Conservation (phyloP, 176 grass and related monocot genomes). For the Tuctoria greenei region DNA sequence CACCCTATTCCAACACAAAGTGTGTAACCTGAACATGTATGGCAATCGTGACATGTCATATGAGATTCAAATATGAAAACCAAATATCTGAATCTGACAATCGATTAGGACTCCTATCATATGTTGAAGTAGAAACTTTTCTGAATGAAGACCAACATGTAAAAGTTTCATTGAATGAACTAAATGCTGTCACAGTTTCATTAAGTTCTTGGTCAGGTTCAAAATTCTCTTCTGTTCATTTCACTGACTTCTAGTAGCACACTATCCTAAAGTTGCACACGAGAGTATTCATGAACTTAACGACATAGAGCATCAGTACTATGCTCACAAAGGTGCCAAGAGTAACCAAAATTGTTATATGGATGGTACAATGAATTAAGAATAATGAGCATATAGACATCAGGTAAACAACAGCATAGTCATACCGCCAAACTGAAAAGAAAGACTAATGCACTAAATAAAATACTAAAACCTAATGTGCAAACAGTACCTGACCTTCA, state of each 20-base stretch:
- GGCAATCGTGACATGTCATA: not conserved
- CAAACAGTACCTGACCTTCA: no score
- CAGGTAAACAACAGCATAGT: not conserved
- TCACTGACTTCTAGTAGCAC: constrained; percentile 1
- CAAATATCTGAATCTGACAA: constrained; percentile 19
- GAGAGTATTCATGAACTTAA: not conserved
- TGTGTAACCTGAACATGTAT: constrained; percentile 6
- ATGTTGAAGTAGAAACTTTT: constrained; percentile 15
- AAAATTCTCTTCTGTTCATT: not conserved
- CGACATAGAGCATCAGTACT: not conserved
- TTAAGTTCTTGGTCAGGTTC: not conserved
- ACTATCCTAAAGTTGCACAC: no score
- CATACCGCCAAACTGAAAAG: not conserved
- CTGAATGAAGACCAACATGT: not conserved
- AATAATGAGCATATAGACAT: not conserved
- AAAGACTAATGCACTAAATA: no score
- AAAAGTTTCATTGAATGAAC: not conserved
- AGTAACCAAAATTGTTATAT: not conserved
- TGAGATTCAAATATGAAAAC: constrained; percentile 11
- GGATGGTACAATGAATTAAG: not conserved
- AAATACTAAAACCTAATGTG: no score
- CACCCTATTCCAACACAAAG: no score
- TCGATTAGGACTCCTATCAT: not conserved
- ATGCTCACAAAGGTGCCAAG: not conserved
- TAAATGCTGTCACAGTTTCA: not conserved